Evolutionary conservation across 441 rosid genomes (phyloP), one percentile per base, ranked within the genome.

Genomic region (Populus tomentosa): DNA sequence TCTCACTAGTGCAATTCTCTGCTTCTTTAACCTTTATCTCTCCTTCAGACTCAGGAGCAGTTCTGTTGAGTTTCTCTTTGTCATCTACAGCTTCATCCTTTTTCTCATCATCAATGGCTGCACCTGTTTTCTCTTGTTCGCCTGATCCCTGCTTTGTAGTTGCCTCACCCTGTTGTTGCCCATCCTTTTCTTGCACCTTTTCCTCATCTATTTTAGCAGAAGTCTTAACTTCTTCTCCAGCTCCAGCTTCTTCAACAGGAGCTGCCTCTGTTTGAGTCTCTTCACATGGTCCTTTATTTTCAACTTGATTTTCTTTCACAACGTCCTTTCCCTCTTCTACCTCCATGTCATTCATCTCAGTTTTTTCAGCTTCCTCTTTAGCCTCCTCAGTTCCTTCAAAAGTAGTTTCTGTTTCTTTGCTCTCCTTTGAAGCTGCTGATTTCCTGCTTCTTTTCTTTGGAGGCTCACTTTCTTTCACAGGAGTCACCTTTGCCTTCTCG

Each of bases 361-460:
- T 46, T 30, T 81, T 77, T 78, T 73, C 85, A 67, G 82, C 84
- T 71, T 84, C 89, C 72, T 83, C 89, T 79, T 85, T 76, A 3
- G 75, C 67, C 78, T 79, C 83, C 70, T 82, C 85, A 42, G 77
- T 62, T 74, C 46, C 84, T 82, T 75, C 85, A 62, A 80, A 10
- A 32, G 73, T 82, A 75, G 77, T 74, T 78, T 76, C 87, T 38
- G 70, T 71, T 81, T 84, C 32, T 30, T 30, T 86, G 72, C 38
- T 72, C 28, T 80, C 90, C 79, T 84, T 83, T 82, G 86, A 79
- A 80, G 62, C 89, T 7, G 88, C 79, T 32, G 90, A 84, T 80
- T 79, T 91, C 69, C 89, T 86, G 83, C 84, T 82, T 66, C 91
- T 85, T 78, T 91, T 95, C 90, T 89, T 95, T 23, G 87, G 88